Evolutionary conservation across 768 basidiomycete species (phyloP), one percentile per base, ranked within the genome.

Genomic region (Kwoniella bestiolae): DNA sequence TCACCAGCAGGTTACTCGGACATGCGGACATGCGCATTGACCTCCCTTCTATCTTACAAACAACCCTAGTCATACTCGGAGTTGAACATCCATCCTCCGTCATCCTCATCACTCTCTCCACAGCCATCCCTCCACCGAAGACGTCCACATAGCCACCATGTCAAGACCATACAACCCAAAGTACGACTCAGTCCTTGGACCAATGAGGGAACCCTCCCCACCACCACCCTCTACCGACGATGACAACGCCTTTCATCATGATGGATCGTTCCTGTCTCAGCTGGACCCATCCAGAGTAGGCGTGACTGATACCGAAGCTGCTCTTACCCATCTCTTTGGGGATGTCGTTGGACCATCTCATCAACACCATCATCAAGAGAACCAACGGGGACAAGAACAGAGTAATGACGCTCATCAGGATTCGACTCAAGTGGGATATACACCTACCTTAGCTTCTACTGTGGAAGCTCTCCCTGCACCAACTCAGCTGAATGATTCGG

Each of bases 11-110:
- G 6, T 11, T 29, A 26, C 28, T 28, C 25, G n/a, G n/a, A 26
- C 51, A 32, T 32, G n/a, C 57, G 57, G 57, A 59, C 57, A 59
- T 59, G 44, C 6, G 41, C 9, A 31, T 49, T 35, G 41, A 59
- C 57, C 57, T 59, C 57, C 57, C 32, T 14, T 38, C 29, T 21
- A n/a, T n/a, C 47, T 16, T 49, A 1, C 5, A 9, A 49, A 14
- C 38, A 41, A 38, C n/a, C n/a, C n/a, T n/a, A n/a, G n/a, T 41
- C 38, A 16, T 31, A 7, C 16, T 52, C 51, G 51, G 51, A 52
- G 51, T 59, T 35, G 41, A 46, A 35, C 41, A 44, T 45, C 45
- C 29, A 35, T 38, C 29, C 23, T 35, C 34, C 31, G 21, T 56
- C 32, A 38, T n/a, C 21, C 21, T 23, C 44, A 47, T 41, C 57